These are phyloP conservation scores for Pseudozyma hubeiensis DNA, from an alignment of 1,284 basidiomycete species.

Conservation along the genomic window DNA sequence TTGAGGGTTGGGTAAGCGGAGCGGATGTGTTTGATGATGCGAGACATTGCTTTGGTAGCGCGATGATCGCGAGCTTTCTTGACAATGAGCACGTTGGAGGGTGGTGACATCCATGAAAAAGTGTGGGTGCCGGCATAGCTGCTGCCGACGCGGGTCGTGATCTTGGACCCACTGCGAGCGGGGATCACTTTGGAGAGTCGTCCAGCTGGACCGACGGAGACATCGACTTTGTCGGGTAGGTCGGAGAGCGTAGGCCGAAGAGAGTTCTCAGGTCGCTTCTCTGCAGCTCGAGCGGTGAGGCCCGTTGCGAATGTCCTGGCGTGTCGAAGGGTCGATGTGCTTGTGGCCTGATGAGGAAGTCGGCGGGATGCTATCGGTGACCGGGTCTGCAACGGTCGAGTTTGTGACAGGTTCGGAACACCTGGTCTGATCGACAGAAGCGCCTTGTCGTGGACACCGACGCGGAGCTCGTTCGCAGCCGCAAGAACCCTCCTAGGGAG, in stretches of 20 bases:
- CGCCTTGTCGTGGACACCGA: neutral
- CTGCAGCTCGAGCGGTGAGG: constrained; percentile 12
- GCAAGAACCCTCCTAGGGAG: neutral
- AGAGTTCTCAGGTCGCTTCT: constrained; percentile 15
- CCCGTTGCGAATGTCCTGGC: neutral
- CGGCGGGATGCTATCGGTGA: neutral
- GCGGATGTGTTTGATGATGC: constrained; percentile 67
- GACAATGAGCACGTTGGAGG: constrained; percentile 71
- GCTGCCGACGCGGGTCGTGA: constrained; percentile 60
- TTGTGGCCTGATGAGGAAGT: too few relatives aligned
- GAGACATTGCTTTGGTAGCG: constrained; percentile 69
- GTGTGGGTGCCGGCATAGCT: constrained; percentile 66
- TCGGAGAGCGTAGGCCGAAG: constrained; percentile 24
- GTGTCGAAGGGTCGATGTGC: neutral
- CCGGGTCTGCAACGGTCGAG: constrained; percentile 1
- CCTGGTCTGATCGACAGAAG: neutral
- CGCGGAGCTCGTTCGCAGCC: neutral
- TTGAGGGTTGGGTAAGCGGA: constrained; percentile 76
- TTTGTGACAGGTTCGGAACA: neutral
- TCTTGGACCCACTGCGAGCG: constrained; percentile 43
- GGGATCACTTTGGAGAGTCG: constrained; percentile 58
- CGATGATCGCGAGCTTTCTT: constrained; percentile 71
- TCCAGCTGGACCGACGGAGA: constrained; percentile 53
- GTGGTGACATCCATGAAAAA: constrained; percentile 64
- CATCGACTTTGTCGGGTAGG: constrained; percentile 59